Evolutionary conservation across 129 eudicot species (phyloP).

Genomic region (Smallanthus sonchifolius): DNA sequence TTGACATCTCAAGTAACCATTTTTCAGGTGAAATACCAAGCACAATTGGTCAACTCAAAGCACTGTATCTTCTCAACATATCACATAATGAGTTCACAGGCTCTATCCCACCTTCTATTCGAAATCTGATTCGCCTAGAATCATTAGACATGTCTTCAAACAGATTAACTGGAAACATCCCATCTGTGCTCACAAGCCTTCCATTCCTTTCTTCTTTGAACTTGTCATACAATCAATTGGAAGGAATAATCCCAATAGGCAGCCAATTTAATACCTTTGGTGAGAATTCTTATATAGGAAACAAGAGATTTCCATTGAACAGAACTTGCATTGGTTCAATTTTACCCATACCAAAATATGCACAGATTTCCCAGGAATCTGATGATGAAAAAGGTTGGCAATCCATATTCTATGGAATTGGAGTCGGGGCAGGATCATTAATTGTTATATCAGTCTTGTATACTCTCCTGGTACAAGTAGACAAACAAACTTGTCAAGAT

Average conservation of each 20-base stretch:
- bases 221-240: constrained; percentile 45
- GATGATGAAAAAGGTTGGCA: constrained; percentile 40
- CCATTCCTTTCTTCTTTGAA: constrained; percentile 42
- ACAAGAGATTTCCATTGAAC: constrained; percentile 34
- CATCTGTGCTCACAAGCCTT: constrained; percentile 30
- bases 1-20: constrained; percentile 48
- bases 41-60: constrained; percentile 36
- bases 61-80: constrained; percentile 40
- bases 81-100: constrained; percentile 53
- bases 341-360: neutral
- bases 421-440: constrained; percentile 26
- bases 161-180: constrained; percentile 44
- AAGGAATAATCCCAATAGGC: constrained; percentile 43
- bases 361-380: neutral
- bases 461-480: constrained; percentile 8
- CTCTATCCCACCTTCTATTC: constrained; percentile 41
- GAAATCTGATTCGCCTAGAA: constrained; percentile 41
- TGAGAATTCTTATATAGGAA: constrained; percentile 37
- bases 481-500: constrained; percentile 23
- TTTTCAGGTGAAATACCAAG: constrained; percentile 49
- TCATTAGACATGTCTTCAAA: constrained; percentile 60
- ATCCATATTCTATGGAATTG: constrained; percentile 44
- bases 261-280: constrained; percentile 42
- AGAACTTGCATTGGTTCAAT: constrained; percentile 11
- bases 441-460: constrained; percentile 28